Percentiles rank a stretch among this genome's conserved stretches.
phyloP scores from a whole-genome alignment of 2,329 filamentous ascomycete species.

The Nemania serpens region DNA sequence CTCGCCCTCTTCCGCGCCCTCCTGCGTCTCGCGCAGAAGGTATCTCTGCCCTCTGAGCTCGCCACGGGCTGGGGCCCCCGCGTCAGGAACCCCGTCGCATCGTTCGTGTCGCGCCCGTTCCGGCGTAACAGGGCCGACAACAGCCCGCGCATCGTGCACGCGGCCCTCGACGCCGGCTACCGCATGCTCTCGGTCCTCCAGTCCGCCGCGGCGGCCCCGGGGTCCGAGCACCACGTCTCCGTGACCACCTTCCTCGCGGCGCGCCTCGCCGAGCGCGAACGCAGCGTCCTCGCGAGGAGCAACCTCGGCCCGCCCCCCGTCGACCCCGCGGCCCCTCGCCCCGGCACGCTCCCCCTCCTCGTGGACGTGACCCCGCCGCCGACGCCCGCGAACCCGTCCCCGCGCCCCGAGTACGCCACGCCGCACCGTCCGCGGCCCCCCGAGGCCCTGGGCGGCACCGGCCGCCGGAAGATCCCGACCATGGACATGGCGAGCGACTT shows the following conservation, averaged over 20 bases:
- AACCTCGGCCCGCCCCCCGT: not conserved
- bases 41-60: constrained; percentile 58
- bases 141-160: constrained; percentile 63
- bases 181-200: constrained; percentile 33
- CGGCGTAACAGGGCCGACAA: constrained; percentile 60
- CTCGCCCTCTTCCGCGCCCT: constrained; percentile 76
- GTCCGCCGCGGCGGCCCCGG: constrained; percentile 20
- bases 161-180: constrained; percentile 71
- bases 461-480: constrained; percentile 60
- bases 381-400: constrained; percentile 44
- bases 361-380: constrained; percentile 36
- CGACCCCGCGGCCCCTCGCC: constrained; percentile 27
- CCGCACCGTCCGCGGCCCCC: constrained; percentile 50
- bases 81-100: constrained; percentile 53
- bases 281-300: constrained; percentile 19
- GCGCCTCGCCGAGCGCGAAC: constrained; percentile 42
- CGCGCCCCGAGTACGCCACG: constrained; percentile 51
- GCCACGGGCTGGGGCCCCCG: constrained; percentile 34
- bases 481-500: constrained; percentile 59
- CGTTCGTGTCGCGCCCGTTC: constrained; percentile 67
- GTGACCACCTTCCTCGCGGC: constrained; percentile 49
- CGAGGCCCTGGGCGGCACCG: constrained; percentile 54
- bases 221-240: constrained; percentile 44
- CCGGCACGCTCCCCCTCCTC: constrained; percentile 40
- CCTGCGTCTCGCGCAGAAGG: constrained; percentile 58